These are phyloP conservation scores for Chrysanthemum lavandulifolium DNA, from an alignment of 129 eudicot species.

Conservation along the genomic window DNA sequence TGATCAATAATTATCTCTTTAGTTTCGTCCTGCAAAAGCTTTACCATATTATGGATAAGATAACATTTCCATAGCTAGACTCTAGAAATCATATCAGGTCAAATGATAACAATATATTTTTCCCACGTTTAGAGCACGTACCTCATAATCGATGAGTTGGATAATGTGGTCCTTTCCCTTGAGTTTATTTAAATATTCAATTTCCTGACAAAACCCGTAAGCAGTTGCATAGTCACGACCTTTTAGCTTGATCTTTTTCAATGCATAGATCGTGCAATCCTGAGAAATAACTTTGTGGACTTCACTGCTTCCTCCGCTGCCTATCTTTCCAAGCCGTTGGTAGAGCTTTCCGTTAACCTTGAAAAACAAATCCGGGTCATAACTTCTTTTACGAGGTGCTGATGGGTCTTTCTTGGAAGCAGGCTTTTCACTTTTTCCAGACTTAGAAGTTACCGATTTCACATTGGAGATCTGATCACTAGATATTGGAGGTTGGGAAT, in stretches of 20 bases:
- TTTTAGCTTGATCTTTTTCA: slow-evolving; percentile 93
- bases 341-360: slow-evolving; percentile 95
- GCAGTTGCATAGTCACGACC: slow-evolving; percentile 99
- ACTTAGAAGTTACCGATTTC: slow-evolving; percentile 52
- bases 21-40: too few species aligned
- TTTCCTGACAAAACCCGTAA: slow-evolving; percentile 95
- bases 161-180: slow-evolving; percentile 88
- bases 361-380: slow-evolving; percentile 82
- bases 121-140: slow-evolving; percentile 31
- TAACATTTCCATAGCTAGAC: slow-evolving; percentile 1
- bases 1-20: too few species aligned
- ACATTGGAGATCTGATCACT: slow-evolving; percentile 36
- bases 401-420: slow-evolving; percentile 53
- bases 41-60: too few species aligned
- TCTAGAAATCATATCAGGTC: slow-evolving; percentile 5
- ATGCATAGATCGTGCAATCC: slow-evolving; percentile 89
- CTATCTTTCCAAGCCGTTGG: slow-evolving; percentile 99
- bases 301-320: slow-evolving; percentile 99
- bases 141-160: slow-evolving; percentile 96
- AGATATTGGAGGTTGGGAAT: slow-evolving; percentile 45
- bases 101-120: not conserved
- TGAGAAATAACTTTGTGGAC: slow-evolving; percentile 96
- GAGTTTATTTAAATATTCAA: slow-evolving; percentile 73
- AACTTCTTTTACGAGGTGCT: slow-evolving; percentile 66
- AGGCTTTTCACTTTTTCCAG: slow-evolving; percentile 57